These are phyloP conservation scores for Diplocarpon rosae DNA, from an alignment of 2,329 filamentous ascomycete species.

Conservation along the genomic window DNA sequence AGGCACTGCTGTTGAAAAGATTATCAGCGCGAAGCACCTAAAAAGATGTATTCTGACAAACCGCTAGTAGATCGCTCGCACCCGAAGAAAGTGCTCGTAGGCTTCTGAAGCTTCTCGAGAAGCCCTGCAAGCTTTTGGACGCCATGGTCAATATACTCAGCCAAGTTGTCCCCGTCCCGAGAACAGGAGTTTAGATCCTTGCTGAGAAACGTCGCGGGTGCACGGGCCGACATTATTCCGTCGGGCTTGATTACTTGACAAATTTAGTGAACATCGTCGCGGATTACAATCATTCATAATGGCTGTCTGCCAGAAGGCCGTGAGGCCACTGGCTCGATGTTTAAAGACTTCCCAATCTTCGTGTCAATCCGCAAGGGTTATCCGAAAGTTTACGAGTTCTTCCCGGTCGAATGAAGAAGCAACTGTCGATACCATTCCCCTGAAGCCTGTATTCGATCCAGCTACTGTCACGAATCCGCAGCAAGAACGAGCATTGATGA, in stretches of 20 bases:
- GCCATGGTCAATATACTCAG: constrained; percentile 22
- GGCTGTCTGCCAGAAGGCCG: constrained; percentile 49
- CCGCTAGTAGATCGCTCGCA: constrained; percentile 30
- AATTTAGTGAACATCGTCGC: constrained; percentile 18
- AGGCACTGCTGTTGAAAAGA: constrained; percentile 33
- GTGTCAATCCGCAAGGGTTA: constrained; percentile 15
- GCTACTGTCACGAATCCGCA: constrained; percentile 52
- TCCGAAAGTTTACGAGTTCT: constrained; percentile 25
- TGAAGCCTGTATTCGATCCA: constrained; percentile 46
- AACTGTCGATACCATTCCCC: constrained; percentile 27
- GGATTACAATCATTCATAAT: constrained; percentile 30
- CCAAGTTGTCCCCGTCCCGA: constrained; percentile 11
- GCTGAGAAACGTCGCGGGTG: constrained; percentile 13
- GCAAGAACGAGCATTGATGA: constrained; percentile 58
- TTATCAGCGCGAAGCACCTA: not conserved
- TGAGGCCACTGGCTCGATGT: constrained; percentile 44
- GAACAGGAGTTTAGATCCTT: constrained; percentile 9
- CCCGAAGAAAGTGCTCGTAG: constrained; percentile 17
- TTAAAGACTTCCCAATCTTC: constrained; percentile 32
- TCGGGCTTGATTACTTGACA: constrained; percentile 13
- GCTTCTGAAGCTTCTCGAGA: constrained; percentile 22
- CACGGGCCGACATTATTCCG: constrained; percentile 14
- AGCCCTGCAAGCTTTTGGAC: constrained; percentile 24
- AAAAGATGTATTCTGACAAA: constrained; percentile 16
- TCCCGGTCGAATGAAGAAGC: constrained; percentile 29